A percentile compares a stretch with the other conserved stretches of the same genome.
Conservation (phyloP, 2,329 filamentous ascomycete genomes). For the Colletotrichum tanaceti region DNA sequence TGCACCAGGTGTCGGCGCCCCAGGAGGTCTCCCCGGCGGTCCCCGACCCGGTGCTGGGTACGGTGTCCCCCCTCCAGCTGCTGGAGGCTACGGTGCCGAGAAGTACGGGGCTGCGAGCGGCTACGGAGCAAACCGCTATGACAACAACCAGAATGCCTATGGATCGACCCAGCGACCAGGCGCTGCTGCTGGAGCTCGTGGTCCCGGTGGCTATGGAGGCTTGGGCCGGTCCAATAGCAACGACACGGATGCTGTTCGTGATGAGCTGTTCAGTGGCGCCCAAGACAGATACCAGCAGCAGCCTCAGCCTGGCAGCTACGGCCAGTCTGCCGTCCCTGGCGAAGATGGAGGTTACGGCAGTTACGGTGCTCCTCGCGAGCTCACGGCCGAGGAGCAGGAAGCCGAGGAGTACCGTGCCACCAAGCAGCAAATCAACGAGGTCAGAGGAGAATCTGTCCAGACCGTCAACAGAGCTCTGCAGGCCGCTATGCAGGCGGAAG, state of each 20-base stretch:
- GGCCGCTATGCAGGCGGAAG: slow-evolving; percentile 75
- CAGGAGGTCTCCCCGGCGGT: slow-evolving; percentile 52
- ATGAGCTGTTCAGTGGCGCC: slow-evolving; percentile 72
- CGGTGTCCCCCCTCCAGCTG: slow-evolving; percentile 45
- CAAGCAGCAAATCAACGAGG: slow-evolving; percentile 78
- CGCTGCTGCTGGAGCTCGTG: slow-evolving; percentile 51
- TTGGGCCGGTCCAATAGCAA: slow-evolving; percentile 61
- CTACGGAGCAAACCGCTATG: slow-evolving; percentile 67
- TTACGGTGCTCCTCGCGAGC: slow-evolving; percentile 77
- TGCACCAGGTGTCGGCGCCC: slow-evolving; percentile 46
- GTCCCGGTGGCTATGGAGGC: slow-evolving; percentile 71
- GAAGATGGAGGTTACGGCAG: slow-evolving; percentile 55
- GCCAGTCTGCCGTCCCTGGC: slow-evolving; percentile 39
- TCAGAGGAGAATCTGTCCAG: slow-evolving; percentile 76
- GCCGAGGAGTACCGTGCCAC: slow-evolving; percentile 73
- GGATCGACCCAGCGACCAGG: slow-evolving; percentile 45
- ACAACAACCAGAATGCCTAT: slow-evolving; percentile 50
- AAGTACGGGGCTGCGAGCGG: slow-evolving; percentile 63
- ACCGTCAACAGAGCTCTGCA: slow-evolving; percentile 61
- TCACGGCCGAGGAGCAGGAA: slow-evolving; percentile 86
- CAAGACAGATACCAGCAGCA: slow-evolving; percentile 60
- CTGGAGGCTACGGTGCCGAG: slow-evolving; percentile 64
- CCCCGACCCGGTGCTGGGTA: slow-evolving; percentile 46
- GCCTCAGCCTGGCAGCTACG: slow-evolving; percentile 37
- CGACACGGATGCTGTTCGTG: slow-evolving; percentile 65